These are phyloP conservation scores for Sarocladium strictum DNA, from an alignment of 2,329 filamentous ascomycete genomes.

Conservation along the genomic window DNA sequence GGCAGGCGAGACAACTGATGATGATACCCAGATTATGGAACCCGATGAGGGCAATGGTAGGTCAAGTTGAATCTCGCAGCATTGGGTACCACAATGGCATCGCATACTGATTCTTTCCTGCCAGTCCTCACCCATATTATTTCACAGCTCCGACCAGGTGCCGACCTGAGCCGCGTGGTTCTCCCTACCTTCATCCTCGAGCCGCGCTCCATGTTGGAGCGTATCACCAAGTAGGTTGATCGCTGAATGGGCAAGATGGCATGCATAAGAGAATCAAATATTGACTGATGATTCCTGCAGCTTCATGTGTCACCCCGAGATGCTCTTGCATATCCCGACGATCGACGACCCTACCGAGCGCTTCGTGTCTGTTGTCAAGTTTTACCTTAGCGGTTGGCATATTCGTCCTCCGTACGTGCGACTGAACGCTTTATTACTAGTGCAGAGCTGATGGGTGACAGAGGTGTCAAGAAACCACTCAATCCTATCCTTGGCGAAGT, in stretches of 20 bases:
- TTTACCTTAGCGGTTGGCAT: constrained; percentile 98
- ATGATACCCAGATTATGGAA: constrained; percentile 80
- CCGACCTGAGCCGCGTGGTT: constrained; percentile 89
- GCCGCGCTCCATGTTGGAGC: constrained; percentile 94
- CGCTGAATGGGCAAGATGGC: not conserved
- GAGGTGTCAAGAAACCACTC: constrained; percentile 95
- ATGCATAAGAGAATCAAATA: not conserved
- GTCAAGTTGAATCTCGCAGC: constrained; percentile 22
- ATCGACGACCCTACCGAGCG: constrained; percentile 85
- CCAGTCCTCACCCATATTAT: constrained; percentile 94
- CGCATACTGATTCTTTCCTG: constrained; percentile 9
- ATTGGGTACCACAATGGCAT: not conserved
- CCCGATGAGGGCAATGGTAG: constrained; percentile 90
- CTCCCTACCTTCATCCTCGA: constrained; percentile 97
- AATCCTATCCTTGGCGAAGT: constrained; percentile 95
- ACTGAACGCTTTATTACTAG: not conserved
- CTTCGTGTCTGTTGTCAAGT: constrained; percentile 94
- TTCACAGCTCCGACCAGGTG: constrained; percentile 89
- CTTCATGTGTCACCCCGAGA: constrained; percentile 99
- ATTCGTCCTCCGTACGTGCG: constrained; percentile 84
- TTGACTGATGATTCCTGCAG: constrained; percentile 37
- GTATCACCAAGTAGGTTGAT: constrained; percentile 83
- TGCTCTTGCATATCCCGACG: constrained; percentile 77
- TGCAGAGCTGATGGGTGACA: constrained; percentile 31
- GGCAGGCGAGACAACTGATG: constrained; percentile 39